Percentiles rank a stretch among this genome's conserved stretches.
Evolutionary conservation across 495 filamentous ascomycete genomes (phyloP).

Genomic region (Aspergillus coremiiformis): DNA sequence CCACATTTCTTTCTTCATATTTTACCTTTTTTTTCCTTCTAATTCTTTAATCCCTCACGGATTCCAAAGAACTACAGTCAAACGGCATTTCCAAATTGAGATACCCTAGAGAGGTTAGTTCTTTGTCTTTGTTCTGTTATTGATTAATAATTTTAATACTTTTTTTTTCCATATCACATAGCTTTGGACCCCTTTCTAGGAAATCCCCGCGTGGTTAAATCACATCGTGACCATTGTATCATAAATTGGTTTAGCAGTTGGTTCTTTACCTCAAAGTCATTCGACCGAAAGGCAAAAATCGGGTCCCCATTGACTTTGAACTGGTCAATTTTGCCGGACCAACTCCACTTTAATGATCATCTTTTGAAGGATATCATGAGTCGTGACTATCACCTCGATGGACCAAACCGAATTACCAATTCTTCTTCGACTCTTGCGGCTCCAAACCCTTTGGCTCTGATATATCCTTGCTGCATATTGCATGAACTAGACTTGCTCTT

Average conservation of each 20-base stretch:
- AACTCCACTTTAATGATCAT: background rate
- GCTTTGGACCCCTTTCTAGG: background rate
- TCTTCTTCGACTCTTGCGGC: slow-evolving; percentile 8
- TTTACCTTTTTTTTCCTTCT: background rate
- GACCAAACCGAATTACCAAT: background rate
- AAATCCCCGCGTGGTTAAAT: background rate
- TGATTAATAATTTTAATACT: background rate
- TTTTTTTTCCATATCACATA: background rate
- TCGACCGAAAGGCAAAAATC: background rate
- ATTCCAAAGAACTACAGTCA: background rate
- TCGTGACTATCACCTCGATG: too few relatives aligned
- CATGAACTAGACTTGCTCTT: slow-evolving; percentile 11
- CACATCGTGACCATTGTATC: slow-evolving; percentile 1
- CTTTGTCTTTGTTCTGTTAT: background rate
- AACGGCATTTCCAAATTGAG: background rate
- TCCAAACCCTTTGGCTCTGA: slow-evolving; percentile 7
- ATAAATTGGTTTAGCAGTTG: background rate
- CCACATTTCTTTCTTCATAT: background rate
- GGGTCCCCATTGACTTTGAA: background rate
- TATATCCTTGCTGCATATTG: slow-evolving; percentile 12
- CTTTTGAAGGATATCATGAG: background rate
- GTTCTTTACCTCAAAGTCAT: background rate
- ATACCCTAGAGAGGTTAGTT: background rate
- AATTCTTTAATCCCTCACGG: background rate
- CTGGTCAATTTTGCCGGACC: background rate